Conservation (phyloP, 148 eudicot species). For the Chenopodium formosanum region DNA sequence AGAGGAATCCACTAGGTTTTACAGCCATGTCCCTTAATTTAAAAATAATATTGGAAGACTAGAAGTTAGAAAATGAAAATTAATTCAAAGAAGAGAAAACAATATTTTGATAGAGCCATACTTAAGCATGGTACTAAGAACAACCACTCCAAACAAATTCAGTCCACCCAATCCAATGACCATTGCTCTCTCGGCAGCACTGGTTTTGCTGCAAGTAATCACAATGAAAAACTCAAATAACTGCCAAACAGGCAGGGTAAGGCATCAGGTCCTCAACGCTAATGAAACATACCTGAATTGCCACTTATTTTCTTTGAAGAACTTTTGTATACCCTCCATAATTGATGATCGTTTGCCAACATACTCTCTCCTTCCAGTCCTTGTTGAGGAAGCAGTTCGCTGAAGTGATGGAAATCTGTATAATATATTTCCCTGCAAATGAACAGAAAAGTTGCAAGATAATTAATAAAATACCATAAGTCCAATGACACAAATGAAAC, state of each 20-base stretch:
- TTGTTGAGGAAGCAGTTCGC: conserved; percentile 78
- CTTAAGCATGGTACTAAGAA: conserved; percentile 84
- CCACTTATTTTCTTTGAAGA: conserved; percentile 82
- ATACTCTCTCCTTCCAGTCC: conserved; percentile 71
- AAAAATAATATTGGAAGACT: conserved; percentile 13
- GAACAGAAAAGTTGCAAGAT: conserved; percentile 6
- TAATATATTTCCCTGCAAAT: conserved; percentile 81
- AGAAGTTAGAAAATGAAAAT: conserved; percentile 27
- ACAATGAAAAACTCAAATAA: conserved; percentile 5
- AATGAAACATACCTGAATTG: conserved; percentile 59
- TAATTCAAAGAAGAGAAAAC: conserved; percentile 10
- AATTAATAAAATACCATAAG: background rate
- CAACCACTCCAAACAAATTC: conserved; percentile 80
- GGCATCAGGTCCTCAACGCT: background rate
- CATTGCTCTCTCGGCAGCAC: conserved; percentile 75
- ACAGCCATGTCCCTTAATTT: conserved; percentile 53
- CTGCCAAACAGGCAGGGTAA: background rate
- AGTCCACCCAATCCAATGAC: conserved; percentile 87
- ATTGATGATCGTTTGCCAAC: conserved; percentile 72
- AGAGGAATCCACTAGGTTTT: conserved; percentile 65
- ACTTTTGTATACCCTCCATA: conserved; percentile 60
- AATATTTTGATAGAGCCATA: conserved; percentile 31
- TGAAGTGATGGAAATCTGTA: conserved; percentile 91
- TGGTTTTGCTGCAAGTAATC: conserved; percentile 66
- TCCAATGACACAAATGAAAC: background rate